A percentile compares a stretch with the other conserved stretches of the same genome.
Evolutionary conservation across 768 basidiomycete species (phyloP).

Genomic region (Boletus pseudopeckii): DNA sequence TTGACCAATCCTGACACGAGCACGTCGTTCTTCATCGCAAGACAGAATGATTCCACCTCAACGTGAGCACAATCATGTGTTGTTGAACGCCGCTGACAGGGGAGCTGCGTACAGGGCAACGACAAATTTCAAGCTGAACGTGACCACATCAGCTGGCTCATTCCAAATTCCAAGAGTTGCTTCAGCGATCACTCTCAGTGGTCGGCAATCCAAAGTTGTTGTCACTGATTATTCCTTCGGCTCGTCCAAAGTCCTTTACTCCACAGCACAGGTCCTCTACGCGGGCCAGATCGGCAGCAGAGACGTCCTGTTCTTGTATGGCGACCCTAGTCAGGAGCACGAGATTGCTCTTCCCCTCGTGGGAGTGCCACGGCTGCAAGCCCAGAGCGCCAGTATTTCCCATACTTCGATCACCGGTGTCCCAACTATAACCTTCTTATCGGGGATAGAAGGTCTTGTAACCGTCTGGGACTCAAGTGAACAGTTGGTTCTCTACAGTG

Average conservation of each 20-base stretch:
- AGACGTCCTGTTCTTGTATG: conserved; percentile 65
- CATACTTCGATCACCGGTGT: conserved; percentile 21
- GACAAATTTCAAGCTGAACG: conserved; percentile 56
- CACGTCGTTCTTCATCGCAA: conserved; percentile 65
- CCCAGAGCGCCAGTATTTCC: conserved; percentile 24
- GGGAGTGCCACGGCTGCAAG: conserved; percentile 43
- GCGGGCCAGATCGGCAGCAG: conserved; percentile 57
- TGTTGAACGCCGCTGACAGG: background rate
- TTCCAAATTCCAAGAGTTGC: conserved; percentile 57
- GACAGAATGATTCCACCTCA: conserved; percentile 66
- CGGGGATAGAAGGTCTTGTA: conserved; percentile 55
- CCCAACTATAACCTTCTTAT: conserved; percentile 51
- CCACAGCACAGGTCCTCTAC: conserved; percentile 72
- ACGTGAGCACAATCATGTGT: conserved; percentile 41
- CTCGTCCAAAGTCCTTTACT: conserved; percentile 55
- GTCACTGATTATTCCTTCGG: conserved; percentile 75
- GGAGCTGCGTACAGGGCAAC: conserved; percentile 13
- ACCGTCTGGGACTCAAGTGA: conserved; percentile 64
- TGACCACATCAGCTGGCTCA: conserved; percentile 49
- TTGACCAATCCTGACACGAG: conserved; percentile 66
- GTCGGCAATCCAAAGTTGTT: conserved; percentile 72
- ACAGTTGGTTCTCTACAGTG: conserved; percentile 67
- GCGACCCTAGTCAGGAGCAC: conserved; percentile 52
- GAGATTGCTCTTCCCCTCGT: conserved; percentile 47
- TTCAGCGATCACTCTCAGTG: conserved; percentile 54